These are phyloP conservation scores for Xylaria sp. DNA, from an alignment of 2,329 filamentous ascomycete genomes.

Conservation along the genomic window DNA sequence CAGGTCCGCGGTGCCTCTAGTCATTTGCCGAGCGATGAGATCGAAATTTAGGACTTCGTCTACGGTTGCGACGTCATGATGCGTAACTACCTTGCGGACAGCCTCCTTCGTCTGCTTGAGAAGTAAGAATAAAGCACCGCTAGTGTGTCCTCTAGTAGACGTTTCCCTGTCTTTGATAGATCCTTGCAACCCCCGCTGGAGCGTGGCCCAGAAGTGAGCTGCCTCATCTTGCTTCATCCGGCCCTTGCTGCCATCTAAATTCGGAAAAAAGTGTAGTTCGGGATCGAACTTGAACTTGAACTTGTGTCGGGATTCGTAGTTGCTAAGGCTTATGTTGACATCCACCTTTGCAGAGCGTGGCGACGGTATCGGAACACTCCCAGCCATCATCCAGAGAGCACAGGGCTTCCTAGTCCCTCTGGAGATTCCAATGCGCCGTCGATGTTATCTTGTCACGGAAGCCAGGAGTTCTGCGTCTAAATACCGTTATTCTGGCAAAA, in stretches of 20 bases:
- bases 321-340: too few species aligned
- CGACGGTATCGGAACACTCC: too few species aligned
- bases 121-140: neutral
- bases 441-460: neutral
- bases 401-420: neutral
- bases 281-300: conserved; percentile 1
- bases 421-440: neutral
- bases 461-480: neutral
- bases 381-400: neutral
- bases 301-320: too few species aligned
- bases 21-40: neutral
- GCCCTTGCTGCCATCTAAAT: neutral
- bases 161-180: neutral
- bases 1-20: too few species aligned
- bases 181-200: neutral
- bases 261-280: neutral
- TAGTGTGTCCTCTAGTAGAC: neutral
- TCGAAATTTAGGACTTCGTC: neutral
- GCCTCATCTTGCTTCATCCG: neutral
- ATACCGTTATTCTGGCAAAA: neutral
- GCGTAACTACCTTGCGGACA: neutral
- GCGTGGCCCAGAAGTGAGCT: neutral
- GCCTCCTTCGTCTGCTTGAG: neutral
- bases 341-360: too few species aligned
- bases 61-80: neutral